Conservation (phyloP, 768 basidiomycete genomes). For the Leccinum barrowsii region DNA sequence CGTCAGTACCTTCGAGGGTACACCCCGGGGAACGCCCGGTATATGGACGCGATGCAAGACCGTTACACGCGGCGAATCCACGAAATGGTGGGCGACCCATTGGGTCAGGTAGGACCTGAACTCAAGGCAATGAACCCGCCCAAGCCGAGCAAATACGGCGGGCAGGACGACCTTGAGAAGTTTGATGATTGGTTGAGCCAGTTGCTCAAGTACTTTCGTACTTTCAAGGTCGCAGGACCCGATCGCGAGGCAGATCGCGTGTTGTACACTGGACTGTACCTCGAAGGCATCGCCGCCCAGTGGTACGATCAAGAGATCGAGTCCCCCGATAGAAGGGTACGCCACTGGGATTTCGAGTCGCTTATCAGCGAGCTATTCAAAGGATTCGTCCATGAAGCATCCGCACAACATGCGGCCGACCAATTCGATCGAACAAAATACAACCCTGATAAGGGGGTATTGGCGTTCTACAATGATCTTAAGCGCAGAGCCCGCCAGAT, state of each 20-base stretch:
- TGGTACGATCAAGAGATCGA: background rate
- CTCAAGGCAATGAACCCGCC: background rate
- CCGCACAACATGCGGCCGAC: background rate
- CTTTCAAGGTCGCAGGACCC: background rate
- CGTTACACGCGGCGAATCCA: accelerated
- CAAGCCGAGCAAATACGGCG: background rate
- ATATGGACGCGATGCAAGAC: too few species aligned
- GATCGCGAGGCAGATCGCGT: background rate
- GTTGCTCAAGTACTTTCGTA: background rate
- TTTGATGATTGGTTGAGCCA: background rate
- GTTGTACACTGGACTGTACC: background rate
- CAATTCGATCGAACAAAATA: background rate
- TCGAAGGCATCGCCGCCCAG: background rate
- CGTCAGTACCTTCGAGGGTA: too few species aligned
- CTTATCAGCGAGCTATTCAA: background rate
- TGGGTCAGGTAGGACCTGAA: too few species aligned
- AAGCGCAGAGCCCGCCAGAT: background rate
- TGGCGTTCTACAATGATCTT: background rate
- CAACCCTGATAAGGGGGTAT: background rate
- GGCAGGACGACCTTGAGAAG: background rate
- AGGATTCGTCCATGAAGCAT: background rate
- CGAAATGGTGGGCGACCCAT: too few species aligned
- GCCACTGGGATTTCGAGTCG: background rate
- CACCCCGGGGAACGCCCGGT: too few species aligned
- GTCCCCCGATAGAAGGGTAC: background rate